A percentile compares a stretch with the other conserved stretches of the same genome.
These are phyloP conservation scores for Exophiala spinifera DNA, from an alignment of 2,329 filamentous ascomycete species.

Conservation along the genomic window DNA sequence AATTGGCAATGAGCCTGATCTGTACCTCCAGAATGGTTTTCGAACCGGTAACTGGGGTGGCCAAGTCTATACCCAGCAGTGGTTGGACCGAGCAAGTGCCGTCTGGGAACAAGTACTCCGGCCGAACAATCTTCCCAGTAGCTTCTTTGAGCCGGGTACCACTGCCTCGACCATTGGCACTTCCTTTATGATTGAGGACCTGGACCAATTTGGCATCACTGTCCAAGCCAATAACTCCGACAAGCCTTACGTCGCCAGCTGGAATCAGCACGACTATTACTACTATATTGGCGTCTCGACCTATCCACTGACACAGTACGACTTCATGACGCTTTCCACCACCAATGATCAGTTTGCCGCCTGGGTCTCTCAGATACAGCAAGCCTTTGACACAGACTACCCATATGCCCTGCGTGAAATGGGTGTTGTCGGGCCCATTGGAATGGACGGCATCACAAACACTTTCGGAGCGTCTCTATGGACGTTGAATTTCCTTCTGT, in stretches of 20 bases:
- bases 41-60: conserved; percentile 46
- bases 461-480: conserved; percentile 51
- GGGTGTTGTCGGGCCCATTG: conserved; percentile 51
- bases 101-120: conserved; percentile 47
- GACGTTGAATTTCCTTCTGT: conserved; percentile 53
- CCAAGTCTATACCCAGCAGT: conserved; percentile 45
- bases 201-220: conserved; percentile 42
- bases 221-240: conserved; percentile 36
- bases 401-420: conserved; percentile 53
- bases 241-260: conserved; percentile 38
- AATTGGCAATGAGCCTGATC: conserved; percentile 34
- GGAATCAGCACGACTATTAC: conserved; percentile 56
- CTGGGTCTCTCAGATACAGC: conserved; percentile 45
- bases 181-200: conserved; percentile 46
- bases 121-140: conserved; percentile 39
- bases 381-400: conserved; percentile 41
- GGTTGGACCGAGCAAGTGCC: conserved; percentile 44
- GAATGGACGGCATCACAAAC: conserved; percentile 46
- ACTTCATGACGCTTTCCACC: conserved; percentile 46
- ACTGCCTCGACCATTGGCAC: conserved; percentile 53
- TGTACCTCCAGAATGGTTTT: conserved; percentile 43
- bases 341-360: conserved; percentile 49
- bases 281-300: conserved; percentile 51
- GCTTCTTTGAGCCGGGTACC: conserved; percentile 49
- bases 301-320: conserved; percentile 43